These are phyloP conservation scores for Dendrobium huoshanense DNA, from an alignment of 106 monocot species.

Conservation along the genomic window DNA sequence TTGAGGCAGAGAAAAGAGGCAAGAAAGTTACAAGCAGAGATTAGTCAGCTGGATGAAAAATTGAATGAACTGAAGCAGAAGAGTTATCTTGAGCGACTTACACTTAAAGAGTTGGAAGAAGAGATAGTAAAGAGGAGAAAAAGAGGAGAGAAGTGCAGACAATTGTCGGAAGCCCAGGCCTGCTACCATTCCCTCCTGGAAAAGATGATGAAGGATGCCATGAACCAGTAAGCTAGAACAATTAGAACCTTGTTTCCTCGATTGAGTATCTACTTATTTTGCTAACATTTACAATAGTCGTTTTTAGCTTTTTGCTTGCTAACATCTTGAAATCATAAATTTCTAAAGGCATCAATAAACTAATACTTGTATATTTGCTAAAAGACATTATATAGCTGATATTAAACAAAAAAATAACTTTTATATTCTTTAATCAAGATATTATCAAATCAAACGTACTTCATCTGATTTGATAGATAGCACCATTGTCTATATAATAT, in stretches of 20 bases:
- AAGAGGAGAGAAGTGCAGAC: slow-evolving; percentile 68
- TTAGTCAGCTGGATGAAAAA: slow-evolving; percentile 42
- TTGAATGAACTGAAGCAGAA: slow-evolving; percentile 39
- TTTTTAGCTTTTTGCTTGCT: too few relatives aligned
- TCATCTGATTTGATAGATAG: not conserved
- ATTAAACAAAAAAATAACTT: too few relatives aligned
- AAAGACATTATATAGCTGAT: too few relatives aligned
- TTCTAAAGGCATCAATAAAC: too few relatives aligned
- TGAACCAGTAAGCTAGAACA: slow-evolving; percentile 71
- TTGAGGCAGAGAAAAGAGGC: slow-evolving; percentile 47
- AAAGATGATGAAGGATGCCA: slow-evolving; percentile 89
- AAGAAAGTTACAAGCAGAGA: slow-evolving; percentile 49
- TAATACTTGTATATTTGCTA: too few relatives aligned
- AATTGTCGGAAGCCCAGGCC: slow-evolving; percentile 72
- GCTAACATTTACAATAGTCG: too few relatives aligned
- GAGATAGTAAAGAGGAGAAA: slow-evolving; percentile 39
- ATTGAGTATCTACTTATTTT: too few relatives aligned
- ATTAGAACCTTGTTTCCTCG: not conserved
- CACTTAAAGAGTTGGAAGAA: slow-evolving; percentile 59
- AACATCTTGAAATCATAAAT: too few relatives aligned
- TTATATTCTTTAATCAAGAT: too few relatives aligned
- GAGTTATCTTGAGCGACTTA: slow-evolving; percentile 47
- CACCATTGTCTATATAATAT: too few relatives aligned
- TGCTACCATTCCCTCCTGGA: slow-evolving; percentile 58
- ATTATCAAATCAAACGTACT: not conserved